phyloP scores from a whole-genome alignment of 192 early-diverging fungal species.

The Kappamyces sp. region DNA sequence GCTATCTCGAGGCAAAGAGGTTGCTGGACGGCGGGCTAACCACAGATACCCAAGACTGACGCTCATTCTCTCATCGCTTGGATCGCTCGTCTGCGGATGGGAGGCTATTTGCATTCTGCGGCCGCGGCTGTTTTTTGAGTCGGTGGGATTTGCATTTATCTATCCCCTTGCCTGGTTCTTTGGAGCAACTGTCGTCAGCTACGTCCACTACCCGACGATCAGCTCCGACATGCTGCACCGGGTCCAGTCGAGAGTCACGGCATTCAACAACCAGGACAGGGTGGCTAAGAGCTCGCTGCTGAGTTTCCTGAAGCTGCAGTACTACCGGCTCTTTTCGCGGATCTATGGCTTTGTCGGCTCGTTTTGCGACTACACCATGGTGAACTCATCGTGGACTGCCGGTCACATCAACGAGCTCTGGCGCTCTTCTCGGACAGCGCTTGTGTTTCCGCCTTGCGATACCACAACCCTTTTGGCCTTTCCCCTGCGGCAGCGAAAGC shows the following conservation, averaged over 20 bases:
- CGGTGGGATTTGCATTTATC: constrained; percentile 92
- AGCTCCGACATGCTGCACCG: constrained; percentile 83
- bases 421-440: constrained; percentile 47
- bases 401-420: constrained; percentile 85
- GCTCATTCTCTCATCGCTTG: constrained; percentile 79
- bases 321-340: constrained; percentile 74
- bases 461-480: constrained; percentile 57
- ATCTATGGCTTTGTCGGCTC: constrained; percentile 75
- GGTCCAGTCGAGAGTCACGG: constrained; percentile 55
- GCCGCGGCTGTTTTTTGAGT: constrained; percentile 88
- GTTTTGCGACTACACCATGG: constrained; percentile 77
- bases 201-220: constrained; percentile 96
- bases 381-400: constrained; percentile 96
- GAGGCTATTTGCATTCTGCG: constrained; percentile 63
- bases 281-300: constrained; percentile 55
- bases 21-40: constrained; percentile 21
- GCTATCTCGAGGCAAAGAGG: constrained; percentile 63
- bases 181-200: constrained; percentile 61
- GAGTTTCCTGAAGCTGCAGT: constrained; percentile 61
- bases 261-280: constrained; percentile 58
- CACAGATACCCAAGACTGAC: constrained; percentile 73
- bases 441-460: constrained; percentile 91
- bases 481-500: constrained; percentile 48
- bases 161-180: constrained; percentile 70
- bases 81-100: constrained; percentile 65